Evolutionary conservation across 495 filamentous ascomycete species (phyloP), one percentile per base, ranked within the genome.

Genomic region (Recurvomyces mirabilis): DNA sequence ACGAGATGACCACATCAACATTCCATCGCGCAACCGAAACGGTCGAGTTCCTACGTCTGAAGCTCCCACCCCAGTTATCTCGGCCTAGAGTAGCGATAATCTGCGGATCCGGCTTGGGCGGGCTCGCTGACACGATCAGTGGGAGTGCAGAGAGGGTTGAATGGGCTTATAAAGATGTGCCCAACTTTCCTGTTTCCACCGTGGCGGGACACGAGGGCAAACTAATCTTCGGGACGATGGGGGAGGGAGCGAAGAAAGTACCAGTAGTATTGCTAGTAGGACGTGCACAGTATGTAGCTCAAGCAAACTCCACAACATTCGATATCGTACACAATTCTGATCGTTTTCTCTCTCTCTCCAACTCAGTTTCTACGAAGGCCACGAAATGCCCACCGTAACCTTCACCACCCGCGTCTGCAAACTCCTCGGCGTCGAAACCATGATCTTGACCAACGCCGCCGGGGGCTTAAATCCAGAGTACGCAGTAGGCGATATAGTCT

Each of bases 401-500:
- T 82, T 84, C 52, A 79, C 81, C 14, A 71, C 81, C 18, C 73
- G 82, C 19, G 75, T 85, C 11, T 76, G 86, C 63, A 80, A 76
- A 52, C 59, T 75, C 3, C 61, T 87, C 13, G 82, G 79, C 5
- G 68, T 84, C 31, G 63, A 77, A 41, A 77, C 70, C 1, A 65
- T 84, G 41, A 68, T 85, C 41, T 74, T 85, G 43, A 87, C 82
- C 12, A 87, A 87, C 59, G 82, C 82, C 32, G 80, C 82, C 43
- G 82, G 82, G 22, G 81, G 78, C 10, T 66, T 87, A 23, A 84
- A 85, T 56, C 65, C 72, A 11, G 68, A 74, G 5, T 85, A 81
- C 60, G 60, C 61, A 7, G 78, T 86, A 38, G 82, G 82, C 26
- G 82, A 87, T 60, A 73, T 87, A 46, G 74, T 84, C 34, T 55